Evolutionary conservation across 331 rosid genomes (phyloP), one percentile per base, ranked within the genome.

Genomic region (Quercus phellos): DNA sequence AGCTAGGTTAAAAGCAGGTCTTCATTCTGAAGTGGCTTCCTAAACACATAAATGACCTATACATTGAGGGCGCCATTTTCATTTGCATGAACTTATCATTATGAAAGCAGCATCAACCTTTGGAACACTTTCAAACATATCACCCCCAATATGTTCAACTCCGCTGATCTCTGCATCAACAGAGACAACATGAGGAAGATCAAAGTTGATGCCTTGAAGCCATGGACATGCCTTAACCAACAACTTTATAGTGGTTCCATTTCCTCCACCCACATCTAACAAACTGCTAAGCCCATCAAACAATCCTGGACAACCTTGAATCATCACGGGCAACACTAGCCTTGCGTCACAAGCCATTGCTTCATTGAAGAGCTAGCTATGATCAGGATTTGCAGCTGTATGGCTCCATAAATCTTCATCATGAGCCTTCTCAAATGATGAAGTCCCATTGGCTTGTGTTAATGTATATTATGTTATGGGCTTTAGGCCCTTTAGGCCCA

Each of bases 261-360:
- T 87, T 6, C 94, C 98, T 0, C 97, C 98, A 7, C 97, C 98
- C 3, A 92, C 92, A 78, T 94, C 96, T n/a, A 90, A 94, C 55
- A 94, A 21, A 0, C 79, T 75, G 5, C 6, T 9, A n/a, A 90
- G 3, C 4, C 89, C 94, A 17, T 83, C 74, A 50, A 94, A 92
- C 2, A 68, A 73, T 69, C 83, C 90, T 4, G 27, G 3, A 66
- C 90, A 91, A 17, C 75, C 77, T n/a, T 79, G 43, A 27, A 86
- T 1, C 0, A 91, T 53, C 0, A 72, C 77, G 4, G 85, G 81
- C 76, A 93, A 60, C 6, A 8, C 38, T 27, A 72, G 13, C 72
- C 78, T 85, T 4, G 97, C 87, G 70, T 79, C 84, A 61, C 88
- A 87, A 2, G 96, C 94, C 97, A 92, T 86, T 2, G 86, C 90